Evolutionary conservation across 163 green algal species (phyloP).

Genomic region (Smithsoniella earleae): DNA sequence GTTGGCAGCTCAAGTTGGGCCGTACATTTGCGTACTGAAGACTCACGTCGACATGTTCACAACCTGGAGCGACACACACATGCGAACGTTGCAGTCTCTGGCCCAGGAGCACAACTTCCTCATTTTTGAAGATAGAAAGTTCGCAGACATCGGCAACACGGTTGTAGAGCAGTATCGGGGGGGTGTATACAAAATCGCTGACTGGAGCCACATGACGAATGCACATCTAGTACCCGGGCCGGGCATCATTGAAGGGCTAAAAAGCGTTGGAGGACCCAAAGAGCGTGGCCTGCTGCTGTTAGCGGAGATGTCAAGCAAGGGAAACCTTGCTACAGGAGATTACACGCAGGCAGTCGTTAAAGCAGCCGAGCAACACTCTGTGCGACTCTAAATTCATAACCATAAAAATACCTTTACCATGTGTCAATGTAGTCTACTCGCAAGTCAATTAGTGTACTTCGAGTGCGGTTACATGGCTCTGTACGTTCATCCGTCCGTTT

Average conservation of each 20-base stretch:
- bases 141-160: constrained; percentile 99
- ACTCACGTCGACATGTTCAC: constrained; percentile 95
- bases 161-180: constrained; percentile 84
- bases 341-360: constrained; percentile 83
- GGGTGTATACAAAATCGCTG: constrained; percentile 94
- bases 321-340: constrained; percentile 69
- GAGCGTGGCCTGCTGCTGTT: constrained; percentile 51
- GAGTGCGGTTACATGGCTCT: no score
- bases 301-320: constrained; percentile 90
- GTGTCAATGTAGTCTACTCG: no score
- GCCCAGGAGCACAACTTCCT: constrained; percentile 94
- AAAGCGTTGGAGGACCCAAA: constrained; percentile 73
- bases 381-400: not conserved
- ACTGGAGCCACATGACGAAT: constrained; percentile 97
- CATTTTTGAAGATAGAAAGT: constrained; percentile 99
- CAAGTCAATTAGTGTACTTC: no score
- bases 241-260: constrained; percentile 97
- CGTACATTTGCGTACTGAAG: constrained; percentile 94
- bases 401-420: no score
- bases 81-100: constrained; percentile 54
- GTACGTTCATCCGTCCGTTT: no score
- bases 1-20: constrained; percentile 80
- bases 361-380: constrained; percentile 55
- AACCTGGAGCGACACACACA: constrained; percentile 60
- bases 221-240: constrained; percentile 90